Percentiles rank a stretch among this genome's conserved stretches.
These are phyloP conservation scores for Lumnitzera littorea DNA, from an alignment of 345 rosid species.

Conservation along the genomic window DNA sequence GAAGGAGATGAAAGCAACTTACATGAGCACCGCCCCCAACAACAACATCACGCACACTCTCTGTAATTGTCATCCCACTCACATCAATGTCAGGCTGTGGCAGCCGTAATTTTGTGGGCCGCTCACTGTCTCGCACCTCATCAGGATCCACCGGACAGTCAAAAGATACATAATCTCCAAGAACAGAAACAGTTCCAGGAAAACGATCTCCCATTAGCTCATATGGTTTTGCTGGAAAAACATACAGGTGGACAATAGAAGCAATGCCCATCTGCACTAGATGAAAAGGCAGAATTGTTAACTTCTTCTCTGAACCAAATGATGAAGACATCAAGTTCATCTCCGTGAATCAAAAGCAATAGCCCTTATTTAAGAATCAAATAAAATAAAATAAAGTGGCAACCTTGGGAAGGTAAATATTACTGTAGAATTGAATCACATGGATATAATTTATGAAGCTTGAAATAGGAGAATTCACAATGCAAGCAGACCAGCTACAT, in stretches of 20 bases:
- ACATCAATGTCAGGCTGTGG: slow-evolving; percentile 70
- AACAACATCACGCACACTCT: slow-evolving; percentile 83
- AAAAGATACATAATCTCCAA: slow-evolving; percentile 91
- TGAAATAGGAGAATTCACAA: no score
- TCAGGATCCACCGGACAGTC: slow-evolving; percentile 96
- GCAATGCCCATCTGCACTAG: slow-evolving; percentile 99
- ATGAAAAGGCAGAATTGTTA: slow-evolving; percentile 38
- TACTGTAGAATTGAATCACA: no score
- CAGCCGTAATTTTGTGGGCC: slow-evolving; percentile 89
- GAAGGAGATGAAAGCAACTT: slow-evolving; percentile 29
- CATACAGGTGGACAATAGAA: slow-evolving; percentile 88
- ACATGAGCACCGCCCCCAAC: slow-evolving; percentile 92
- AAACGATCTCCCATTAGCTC: slow-evolving; percentile 82
- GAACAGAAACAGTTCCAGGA: slow-evolving; percentile 74
- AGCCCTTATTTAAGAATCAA: neutral
- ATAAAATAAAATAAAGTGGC: neutral
- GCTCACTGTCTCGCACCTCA: slow-evolving; percentile 93
- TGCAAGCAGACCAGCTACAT: no score
- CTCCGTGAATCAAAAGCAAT: neutral
- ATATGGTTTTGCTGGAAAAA: slow-evolving; percentile 89
- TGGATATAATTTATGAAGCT: no score
- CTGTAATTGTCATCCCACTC: slow-evolving; percentile 86
- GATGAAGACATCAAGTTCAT: no score
- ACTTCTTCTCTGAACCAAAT: slow-evolving; percentile 5
- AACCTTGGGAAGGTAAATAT: neutral